Evolutionary conservation across 75 land plant species (phyloP).

Genomic region (Adiantum capillusveneris): DNA sequence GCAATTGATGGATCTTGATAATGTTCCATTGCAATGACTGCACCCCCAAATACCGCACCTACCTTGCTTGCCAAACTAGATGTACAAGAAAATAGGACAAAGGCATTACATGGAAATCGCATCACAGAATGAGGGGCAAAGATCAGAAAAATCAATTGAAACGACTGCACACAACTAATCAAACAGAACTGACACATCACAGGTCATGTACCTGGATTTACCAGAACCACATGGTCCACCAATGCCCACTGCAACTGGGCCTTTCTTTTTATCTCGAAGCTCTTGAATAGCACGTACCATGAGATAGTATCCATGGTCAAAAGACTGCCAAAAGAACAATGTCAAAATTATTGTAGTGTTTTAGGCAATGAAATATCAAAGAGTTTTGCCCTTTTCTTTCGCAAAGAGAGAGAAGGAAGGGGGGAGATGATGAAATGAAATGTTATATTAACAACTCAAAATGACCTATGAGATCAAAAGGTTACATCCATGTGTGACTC

Average conservation of each 20-base stretch:
- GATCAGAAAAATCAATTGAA: too few species aligned
- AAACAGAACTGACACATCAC: too few species aligned
- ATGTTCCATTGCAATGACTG: constrained; percentile 86
- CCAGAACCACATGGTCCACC: constrained; percentile 99
- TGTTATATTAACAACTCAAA: too few species aligned
- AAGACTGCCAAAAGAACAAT: constrained; percentile 44
- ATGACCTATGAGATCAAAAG: too few species aligned
- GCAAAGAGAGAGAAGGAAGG: too few species aligned
- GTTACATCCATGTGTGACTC: too few species aligned
- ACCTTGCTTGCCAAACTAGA: constrained; percentile 89
- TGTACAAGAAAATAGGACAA: background rate
- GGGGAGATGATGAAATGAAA: too few species aligned
- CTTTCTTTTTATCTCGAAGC: constrained; percentile 72
- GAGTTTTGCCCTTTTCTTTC: too few species aligned
- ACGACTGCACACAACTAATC: too few species aligned
- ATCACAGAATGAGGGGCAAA: too few species aligned
- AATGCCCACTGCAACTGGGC: constrained; percentile 84
- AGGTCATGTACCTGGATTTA: constrained; percentile 65
- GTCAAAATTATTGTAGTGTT: too few species aligned
- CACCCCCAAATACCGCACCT: constrained; percentile 83
- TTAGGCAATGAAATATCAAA: too few species aligned
- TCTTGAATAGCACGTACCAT: constrained; percentile 96
- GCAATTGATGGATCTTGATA: constrained; percentile 54
- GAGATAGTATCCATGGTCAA: constrained; percentile 89
- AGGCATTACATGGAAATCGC: background rate